Conservation (phyloP, 345 rosid genomes). For the Raphanus raphanistrum region DNA sequence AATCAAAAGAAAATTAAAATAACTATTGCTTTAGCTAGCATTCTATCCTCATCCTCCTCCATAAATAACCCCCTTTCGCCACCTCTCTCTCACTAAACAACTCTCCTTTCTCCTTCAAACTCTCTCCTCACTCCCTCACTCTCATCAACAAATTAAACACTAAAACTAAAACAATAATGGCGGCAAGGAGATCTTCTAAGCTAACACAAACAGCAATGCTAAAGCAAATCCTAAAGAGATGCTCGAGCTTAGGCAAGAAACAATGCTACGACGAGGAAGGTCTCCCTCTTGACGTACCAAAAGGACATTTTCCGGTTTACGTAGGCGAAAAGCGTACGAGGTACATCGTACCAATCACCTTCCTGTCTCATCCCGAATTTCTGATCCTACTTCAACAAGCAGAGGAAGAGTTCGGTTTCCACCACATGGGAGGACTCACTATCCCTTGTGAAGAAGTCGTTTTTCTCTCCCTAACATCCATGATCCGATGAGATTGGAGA, state of each 20-base stretch:
- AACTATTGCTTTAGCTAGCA: conserved; percentile 25
- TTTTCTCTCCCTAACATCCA: conserved; percentile 34
- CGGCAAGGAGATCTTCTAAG: conserved; percentile 57
- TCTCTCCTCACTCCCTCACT: conserved; percentile 19
- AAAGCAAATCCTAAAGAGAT: conserved; percentile 72
- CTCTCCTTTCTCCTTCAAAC: conserved; percentile 15
- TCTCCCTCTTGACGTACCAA: conserved; percentile 85
- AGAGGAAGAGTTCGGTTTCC: conserved; percentile 95
- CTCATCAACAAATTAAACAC: background rate
- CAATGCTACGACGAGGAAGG: conserved; percentile 48
- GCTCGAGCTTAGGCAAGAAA: conserved; percentile 81
- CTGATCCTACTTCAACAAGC: conserved; percentile 74
- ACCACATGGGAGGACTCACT: conserved; percentile 85
- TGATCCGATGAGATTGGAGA: conserved; percentile 29
- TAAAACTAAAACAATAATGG: conserved; percentile 46
- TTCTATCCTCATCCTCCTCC: conserved; percentile 33
- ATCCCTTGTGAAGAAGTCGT: conserved; percentile 93
- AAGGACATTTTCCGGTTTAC: conserved; percentile 91
- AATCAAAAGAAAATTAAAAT: conserved; percentile 17
- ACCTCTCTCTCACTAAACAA: conserved; percentile 34
- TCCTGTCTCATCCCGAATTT: conserved; percentile 75
- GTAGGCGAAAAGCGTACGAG: conserved; percentile 81
- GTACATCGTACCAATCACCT: conserved; percentile 82
- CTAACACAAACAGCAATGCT: conserved; percentile 65
- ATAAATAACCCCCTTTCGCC: conserved; percentile 44